phyloP scores from a whole-genome alignment of 257 asterid species.

The Rauvolfia tetraphylla region DNA sequence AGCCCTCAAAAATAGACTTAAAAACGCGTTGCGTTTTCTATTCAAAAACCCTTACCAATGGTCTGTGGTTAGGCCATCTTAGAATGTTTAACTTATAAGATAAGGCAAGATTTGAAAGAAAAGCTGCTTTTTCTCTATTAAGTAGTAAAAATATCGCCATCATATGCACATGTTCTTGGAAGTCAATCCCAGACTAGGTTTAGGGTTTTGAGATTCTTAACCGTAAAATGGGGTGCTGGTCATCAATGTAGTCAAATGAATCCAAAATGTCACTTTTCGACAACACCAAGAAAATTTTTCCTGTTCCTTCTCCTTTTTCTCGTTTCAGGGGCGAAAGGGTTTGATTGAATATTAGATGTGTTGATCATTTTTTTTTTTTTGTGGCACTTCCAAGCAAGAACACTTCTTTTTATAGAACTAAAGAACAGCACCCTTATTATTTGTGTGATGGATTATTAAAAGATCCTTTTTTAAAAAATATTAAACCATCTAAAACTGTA shows the following conservation, averaged over 20 bases:
- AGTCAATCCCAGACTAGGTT: background rate
- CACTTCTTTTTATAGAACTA: background rate
- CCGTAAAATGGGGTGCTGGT: background rate
- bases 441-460: no score
- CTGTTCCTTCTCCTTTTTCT: background rate
- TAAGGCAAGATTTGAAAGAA: background rate
- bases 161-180: background rate
- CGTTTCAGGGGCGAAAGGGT: no score
- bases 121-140: background rate
- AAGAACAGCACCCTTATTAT: background rate
- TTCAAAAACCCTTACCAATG: background rate
- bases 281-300: background rate
- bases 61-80: background rate
- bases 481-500: no score
- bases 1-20: conserved; percentile 15
- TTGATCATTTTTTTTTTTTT: background rate
- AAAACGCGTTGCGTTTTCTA: background rate
- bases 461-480: no score
- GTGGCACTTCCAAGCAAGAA: background rate
- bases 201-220: conserved; percentile 1
- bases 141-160: background rate
- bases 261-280: conserved; percentile 1
- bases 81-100: conserved; percentile 7
- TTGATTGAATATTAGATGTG: background rate
- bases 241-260: background rate